These are phyloP conservation scores for Isabelozyma pseudorhagii DNA, from an alignment of 805 yeast genomes.

Conservation along the genomic window DNA sequence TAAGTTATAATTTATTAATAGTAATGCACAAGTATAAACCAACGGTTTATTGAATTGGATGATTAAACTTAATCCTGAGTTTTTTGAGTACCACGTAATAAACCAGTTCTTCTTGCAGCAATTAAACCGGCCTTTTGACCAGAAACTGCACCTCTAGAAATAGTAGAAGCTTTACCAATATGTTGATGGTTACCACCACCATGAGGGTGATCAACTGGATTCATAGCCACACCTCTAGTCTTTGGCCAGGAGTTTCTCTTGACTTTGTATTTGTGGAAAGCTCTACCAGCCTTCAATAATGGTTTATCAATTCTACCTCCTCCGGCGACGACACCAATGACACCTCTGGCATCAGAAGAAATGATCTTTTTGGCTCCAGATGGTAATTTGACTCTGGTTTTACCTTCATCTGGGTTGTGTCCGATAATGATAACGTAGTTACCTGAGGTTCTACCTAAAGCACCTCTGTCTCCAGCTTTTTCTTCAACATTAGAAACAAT, in stretches of 20 bases:
- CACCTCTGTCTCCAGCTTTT: slow-evolving; percentile 99
- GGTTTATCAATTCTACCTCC: slow-evolving; percentile 99
- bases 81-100: slow-evolving; percentile 99
- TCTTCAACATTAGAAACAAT: slow-evolving; percentile 97
- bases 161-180: slow-evolving; percentile 99
- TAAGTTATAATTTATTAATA: background rate
- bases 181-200: slow-evolving; percentile 98
- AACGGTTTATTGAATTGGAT: background rate
- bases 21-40: background rate
- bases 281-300: slow-evolving; percentile 99
- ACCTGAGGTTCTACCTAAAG: slow-evolving; percentile 99
- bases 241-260: slow-evolving; percentile 99
- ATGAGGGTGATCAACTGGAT: slow-evolving; percentile 99
- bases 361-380: slow-evolving; percentile 98
- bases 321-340: slow-evolving; percentile 99
- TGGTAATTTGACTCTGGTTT: slow-evolving; percentile 99
- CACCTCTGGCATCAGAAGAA: slow-evolving; percentile 97
- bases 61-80: slow-evolving; percentile 36
- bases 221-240: slow-evolving; percentile 99
- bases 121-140: slow-evolving; percentile 99
- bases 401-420: slow-evolving; percentile 98
- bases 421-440: slow-evolving; percentile 98
- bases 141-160: slow-evolving; percentile 98
- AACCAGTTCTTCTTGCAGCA: slow-evolving; percentile 99
- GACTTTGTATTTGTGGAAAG: slow-evolving; percentile 98